Evolutionary conservation across 345 rosid genomes (phyloP).

Genomic region (Aurinia saxatilis): DNA sequence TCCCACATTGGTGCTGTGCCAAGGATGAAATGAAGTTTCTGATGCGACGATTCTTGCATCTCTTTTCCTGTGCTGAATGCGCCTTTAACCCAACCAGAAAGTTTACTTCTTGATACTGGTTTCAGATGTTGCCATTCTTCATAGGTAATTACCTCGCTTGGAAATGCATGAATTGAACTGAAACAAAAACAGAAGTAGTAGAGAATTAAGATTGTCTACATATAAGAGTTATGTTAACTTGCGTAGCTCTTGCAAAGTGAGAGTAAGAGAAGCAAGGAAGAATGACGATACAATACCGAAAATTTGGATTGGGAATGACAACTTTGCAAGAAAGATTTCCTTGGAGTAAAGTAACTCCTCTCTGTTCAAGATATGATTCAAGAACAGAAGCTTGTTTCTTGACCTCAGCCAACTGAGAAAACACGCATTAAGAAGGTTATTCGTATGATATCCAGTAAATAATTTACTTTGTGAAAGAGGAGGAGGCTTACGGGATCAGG

Average conservation of each 20-base stretch:
- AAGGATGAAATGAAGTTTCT: conserved; percentile 64
- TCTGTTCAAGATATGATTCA: conserved; percentile 83
- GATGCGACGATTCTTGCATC: conserved; percentile 66
- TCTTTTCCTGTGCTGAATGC: conserved; percentile 70
- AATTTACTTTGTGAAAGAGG: no score
- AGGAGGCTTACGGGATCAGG: conserved; percentile 64
- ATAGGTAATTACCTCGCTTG: conserved; percentile 64
- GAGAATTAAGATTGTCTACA: no score
- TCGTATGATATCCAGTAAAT: no score
- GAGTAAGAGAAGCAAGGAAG: background rate
- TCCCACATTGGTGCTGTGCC: conserved; percentile 94
- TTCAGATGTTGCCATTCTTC: conserved; percentile 70
- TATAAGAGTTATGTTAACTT: background rate
- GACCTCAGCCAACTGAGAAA: conserved; percentile 50
- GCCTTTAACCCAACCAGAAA: conserved; percentile 82
- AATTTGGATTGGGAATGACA: conserved; percentile 80
- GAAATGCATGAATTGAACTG: conserved; percentile 54
- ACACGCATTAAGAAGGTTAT: background rate
- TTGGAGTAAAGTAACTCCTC: conserved; percentile 70
- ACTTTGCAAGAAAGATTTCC: conserved; percentile 81
- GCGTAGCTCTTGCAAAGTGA: background rate
- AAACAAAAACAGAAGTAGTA: conserved; percentile 18
- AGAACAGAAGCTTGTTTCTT: conserved; percentile 62
- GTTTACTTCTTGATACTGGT: conserved; percentile 42
- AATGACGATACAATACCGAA: conserved; percentile 40